phyloP scores from a whole-genome alignment of 2,329 filamentous ascomycete genomes.

The Penicillium sp. region DNA sequence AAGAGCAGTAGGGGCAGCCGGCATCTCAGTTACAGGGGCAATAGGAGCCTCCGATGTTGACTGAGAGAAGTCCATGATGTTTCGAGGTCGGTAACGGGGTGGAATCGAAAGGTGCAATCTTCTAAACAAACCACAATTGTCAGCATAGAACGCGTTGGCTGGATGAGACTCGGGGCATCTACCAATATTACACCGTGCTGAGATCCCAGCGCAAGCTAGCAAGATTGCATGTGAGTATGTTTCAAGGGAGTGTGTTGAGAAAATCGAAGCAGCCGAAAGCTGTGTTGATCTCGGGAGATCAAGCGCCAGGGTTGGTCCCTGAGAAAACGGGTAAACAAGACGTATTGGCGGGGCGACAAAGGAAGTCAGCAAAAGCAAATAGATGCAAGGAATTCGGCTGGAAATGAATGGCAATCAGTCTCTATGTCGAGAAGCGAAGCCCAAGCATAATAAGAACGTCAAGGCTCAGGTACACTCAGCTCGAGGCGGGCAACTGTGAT shows the following conservation, averaged over 20 bases:
- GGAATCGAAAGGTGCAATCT: constrained; percentile 17
- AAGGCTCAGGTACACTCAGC: constrained; percentile 15
- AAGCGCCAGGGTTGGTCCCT: constrained; percentile 11
- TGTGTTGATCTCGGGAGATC: constrained; percentile 8
- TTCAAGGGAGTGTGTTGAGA: neutral
- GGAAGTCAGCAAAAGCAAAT: neutral
- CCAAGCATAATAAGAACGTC: constrained; percentile 6
- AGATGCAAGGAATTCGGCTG: constrained; percentile 6
- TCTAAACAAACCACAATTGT: constrained; percentile 7
- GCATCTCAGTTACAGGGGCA: constrained; percentile 13
- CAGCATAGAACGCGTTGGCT: constrained; percentile 13
- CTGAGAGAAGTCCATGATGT: constrained; percentile 30
- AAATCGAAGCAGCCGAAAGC: constrained; percentile 6
- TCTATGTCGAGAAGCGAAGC: neutral
- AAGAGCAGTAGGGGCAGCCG: constrained; percentile 18
- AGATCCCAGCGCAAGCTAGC: constrained; percentile 9
- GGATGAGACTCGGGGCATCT: neutral
- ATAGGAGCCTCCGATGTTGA: constrained; percentile 21
- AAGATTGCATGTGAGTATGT: constrained; percentile 8
- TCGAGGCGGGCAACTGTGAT: constrained; percentile 24
- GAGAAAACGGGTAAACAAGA: constrained; percentile 13
- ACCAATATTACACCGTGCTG: constrained; percentile 17
- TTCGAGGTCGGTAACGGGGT: constrained; percentile 3
- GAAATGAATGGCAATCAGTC: constrained; percentile 4
- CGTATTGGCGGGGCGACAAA: neutral